Evolutionary conservation across 352 stramenopile genomes (phyloP), one percentile per base, ranked within the genome.

Genomic region (Phytophthora fragariae): DNA sequence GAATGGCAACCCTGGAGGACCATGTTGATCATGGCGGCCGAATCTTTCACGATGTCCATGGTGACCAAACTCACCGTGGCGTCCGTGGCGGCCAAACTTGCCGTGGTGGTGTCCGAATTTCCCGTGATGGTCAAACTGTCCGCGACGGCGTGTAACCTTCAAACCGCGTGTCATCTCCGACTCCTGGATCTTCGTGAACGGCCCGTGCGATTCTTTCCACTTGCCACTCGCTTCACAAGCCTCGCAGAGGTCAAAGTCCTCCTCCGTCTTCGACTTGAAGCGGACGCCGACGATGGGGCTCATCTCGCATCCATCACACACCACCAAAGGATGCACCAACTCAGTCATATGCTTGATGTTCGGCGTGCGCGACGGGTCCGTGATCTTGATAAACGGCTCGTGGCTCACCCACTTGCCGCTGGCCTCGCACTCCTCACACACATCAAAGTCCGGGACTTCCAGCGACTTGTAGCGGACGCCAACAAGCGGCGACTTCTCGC

Each of bases 371-470:
- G 85, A 83, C 8, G 89, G 84, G n/a, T 81, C 70, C n/a, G 76
- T 84, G 62, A 94, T 94, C 80, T 96, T 96, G 56, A 96, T 84
- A 71, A 91, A 94, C 19, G 87, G 89, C 39, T 86, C 83, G 37
- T 87, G 72, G 9, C 59, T 71, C 21, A 46, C 50, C 72, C 77
- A 91, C 60, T 86, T 77, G 33, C 81, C 82, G 31, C 81, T 86
- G 14, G 73, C 77, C 65, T 96, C 87, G 68, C 90, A 97, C 9
- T 53, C 70, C 61, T 85, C 77, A 63, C 89, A 97, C 46, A 97
- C 55, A 50, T 97, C 90, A 66, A 96, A 97, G 70, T 96, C 75
- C 2, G 76, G 54, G 7, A 81, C 74, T 31, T 92, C 78, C n/a
- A 89, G 61, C 19, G 85, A 91, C 80, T 97, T 97, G 86, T 92